Percentiles rank a stretch among this genome's conserved stretches.
These are phyloP conservation scores for Lentinula novae-zelandiae DNA, from an alignment of 1,284 basidiomycete genomes.

Conservation along the genomic window DNA sequence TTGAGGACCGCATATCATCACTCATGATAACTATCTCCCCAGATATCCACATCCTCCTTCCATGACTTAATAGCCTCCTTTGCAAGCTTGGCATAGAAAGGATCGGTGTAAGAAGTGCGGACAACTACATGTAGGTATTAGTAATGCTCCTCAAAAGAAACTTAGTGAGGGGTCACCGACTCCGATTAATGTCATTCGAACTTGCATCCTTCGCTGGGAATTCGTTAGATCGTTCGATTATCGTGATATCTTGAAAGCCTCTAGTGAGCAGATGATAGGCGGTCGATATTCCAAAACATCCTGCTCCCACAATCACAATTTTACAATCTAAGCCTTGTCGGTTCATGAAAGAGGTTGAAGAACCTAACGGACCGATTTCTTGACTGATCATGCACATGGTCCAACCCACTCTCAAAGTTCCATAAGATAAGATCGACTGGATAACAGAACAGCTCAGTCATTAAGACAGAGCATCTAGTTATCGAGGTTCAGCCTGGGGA, in stretches of 20 bases:
- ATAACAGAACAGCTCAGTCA: too few species aligned
- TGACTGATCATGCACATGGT: too few species aligned
- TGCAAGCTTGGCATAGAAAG: conserved; percentile 68
- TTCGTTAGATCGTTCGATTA: conserved; percentile 64
- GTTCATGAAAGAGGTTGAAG: conserved; percentile 21
- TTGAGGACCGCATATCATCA: conserved; percentile 24
- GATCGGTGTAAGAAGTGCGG: conserved; percentile 65
- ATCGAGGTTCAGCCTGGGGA: too few species aligned
- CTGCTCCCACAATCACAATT: conserved; percentile 79
- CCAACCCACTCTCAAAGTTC: too few species aligned
- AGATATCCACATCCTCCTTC: conserved; percentile 55
- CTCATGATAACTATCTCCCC: conserved; percentile 81
- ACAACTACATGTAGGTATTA: conserved; percentile 45
- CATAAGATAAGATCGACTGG: too few species aligned
- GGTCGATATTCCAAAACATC: conserved; percentile 84
- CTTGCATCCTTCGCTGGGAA: conserved; percentile 79
- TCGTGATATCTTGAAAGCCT: conserved; percentile 65
- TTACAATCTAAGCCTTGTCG: conserved; percentile 23
- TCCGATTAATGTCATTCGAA: conserved; percentile 83
- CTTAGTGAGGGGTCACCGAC: conserved; percentile 36
- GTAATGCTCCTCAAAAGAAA: neutral
- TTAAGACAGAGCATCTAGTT: too few species aligned
- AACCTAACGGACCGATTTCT: too few species aligned
- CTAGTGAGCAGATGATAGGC: conserved; percentile 71
- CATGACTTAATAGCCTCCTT: conserved; percentile 70